phyloP scores from a whole-genome alignment of 148 eudicot genomes.

The Rhododendron vialii region DNA sequence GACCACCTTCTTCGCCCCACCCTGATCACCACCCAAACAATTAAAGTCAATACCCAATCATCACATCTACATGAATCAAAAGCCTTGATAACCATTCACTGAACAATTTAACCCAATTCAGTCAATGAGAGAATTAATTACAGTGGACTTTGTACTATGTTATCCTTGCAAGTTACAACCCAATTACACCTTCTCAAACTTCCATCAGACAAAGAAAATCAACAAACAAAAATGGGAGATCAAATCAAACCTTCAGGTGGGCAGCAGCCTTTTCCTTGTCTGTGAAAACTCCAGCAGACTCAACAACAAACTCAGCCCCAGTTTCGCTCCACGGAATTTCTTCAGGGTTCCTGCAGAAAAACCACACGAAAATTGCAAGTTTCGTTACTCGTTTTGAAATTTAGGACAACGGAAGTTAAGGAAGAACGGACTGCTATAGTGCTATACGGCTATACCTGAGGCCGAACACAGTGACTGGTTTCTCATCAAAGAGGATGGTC shows the following conservation, averaged over 20 bases:
- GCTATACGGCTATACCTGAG: constrained; percentile 22
- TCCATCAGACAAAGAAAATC: not conserved
- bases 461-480: constrained; percentile 32
- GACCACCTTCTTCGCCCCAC: constrained; percentile 70
- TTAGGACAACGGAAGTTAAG: too few relatives aligned
- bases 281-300: constrained; percentile 77
- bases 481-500: constrained; percentile 47
- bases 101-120: not conserved
- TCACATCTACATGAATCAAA: not conserved
- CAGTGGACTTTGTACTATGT: not conserved
- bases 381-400: too few relatives aligned
- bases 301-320: constrained; percentile 71
- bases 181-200: not conserved
- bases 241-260: constrained; percentile 49
- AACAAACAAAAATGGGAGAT: not conserved
- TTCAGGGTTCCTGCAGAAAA: constrained; percentile 55
- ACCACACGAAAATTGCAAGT: not conserved
- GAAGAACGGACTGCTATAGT: not conserved
- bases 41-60: not conserved
- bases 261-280: constrained; percentile 80
- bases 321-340: constrained; percentile 67
- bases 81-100: not conserved
- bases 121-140: not conserved
- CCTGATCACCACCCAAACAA: constrained; percentile 28
- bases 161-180: not conserved